A percentile compares a stretch with the other conserved stretches of the same genome.
Evolutionary conservation across 2,329 filamentous ascomycete genomes (phyloP).

Genomic region (Aspergillus aculeatus): DNA sequence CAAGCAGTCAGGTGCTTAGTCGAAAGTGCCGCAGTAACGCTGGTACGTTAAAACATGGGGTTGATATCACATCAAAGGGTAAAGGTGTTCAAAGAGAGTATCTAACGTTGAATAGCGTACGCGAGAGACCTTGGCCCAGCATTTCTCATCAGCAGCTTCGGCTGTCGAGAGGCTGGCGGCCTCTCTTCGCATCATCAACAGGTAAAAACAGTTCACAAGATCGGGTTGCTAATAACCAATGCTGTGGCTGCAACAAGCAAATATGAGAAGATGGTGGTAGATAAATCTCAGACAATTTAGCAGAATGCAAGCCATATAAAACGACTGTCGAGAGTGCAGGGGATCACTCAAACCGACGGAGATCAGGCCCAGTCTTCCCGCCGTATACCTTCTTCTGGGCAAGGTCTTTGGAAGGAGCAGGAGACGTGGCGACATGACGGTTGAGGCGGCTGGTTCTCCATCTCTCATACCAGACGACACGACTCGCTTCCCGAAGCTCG

Average conservation of each 20-base stretch:
- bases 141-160: conserved; percentile 11
- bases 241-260: not conserved
- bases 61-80: conserved; percentile 2
- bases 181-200: no score
- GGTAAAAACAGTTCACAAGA: not conserved
- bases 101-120: not conserved
- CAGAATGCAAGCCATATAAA: not conserved
- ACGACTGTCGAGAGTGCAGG: not conserved
- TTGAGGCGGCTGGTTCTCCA: conserved; percentile 69
- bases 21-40: not conserved
- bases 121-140: conserved; percentile 4
- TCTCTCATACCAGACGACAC: conserved; percentile 91
- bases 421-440: conserved; percentile 26
- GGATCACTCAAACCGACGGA: conserved; percentile 12
- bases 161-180: not conserved
- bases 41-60: not conserved
- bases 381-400: conserved; percentile 25
- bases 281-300: not conserved
- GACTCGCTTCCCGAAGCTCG: conserved; percentile 85
- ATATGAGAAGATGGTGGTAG: not conserved
- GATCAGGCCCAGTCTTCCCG: conserved; percentile 31
- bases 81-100: not conserved
- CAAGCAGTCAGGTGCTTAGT: not conserved
- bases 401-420: conserved; percentile 8
- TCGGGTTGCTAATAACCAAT: not conserved